phyloP scores from a whole-genome alignment of 139 green algal species.

The Chlamydomonas sphaeroides region DNA sequence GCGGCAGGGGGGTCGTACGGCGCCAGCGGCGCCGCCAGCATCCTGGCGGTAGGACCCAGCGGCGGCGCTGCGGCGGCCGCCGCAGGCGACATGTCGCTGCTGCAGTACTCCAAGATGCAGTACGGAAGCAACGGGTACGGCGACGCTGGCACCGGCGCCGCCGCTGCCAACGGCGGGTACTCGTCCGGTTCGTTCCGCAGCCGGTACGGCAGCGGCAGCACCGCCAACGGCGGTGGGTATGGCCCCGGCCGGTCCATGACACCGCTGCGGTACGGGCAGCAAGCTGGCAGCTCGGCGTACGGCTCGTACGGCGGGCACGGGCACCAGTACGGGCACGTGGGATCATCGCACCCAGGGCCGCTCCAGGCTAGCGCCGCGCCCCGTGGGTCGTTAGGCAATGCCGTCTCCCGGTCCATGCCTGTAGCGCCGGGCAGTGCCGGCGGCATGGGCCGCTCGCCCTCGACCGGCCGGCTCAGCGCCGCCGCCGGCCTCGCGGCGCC shows the following conservation, averaged over 20 bases:
- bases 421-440: not conserved
- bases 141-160: not conserved
- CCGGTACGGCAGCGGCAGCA: not conserved
- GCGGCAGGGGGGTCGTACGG: no score
- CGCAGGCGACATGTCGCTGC: constrained; percentile 38
- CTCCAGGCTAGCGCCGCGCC: not conserved
- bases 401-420: constrained; percentile 17
- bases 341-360: not conserved
- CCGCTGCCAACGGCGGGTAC: not conserved
- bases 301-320: not conserved
- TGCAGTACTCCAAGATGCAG: constrained; percentile 45
- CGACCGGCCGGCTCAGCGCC: constrained; percentile 14
- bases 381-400: no score
- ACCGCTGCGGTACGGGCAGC: constrained; percentile 32
- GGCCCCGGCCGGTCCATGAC: constrained; percentile 34
- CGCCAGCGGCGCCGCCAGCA: not conserved
- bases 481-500: constrained; percentile 12
- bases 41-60: not conserved
- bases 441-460: constrained; percentile 19
- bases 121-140: not conserved
- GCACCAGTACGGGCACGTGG: no score
- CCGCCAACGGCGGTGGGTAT: not conserved
- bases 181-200: constrained; percentile 24
- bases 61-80: not conserved
- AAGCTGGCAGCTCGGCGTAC: not conserved